phyloP scores from a whole-genome alignment of 1,139 yeast species.

The Candida glucosophila region DNA sequence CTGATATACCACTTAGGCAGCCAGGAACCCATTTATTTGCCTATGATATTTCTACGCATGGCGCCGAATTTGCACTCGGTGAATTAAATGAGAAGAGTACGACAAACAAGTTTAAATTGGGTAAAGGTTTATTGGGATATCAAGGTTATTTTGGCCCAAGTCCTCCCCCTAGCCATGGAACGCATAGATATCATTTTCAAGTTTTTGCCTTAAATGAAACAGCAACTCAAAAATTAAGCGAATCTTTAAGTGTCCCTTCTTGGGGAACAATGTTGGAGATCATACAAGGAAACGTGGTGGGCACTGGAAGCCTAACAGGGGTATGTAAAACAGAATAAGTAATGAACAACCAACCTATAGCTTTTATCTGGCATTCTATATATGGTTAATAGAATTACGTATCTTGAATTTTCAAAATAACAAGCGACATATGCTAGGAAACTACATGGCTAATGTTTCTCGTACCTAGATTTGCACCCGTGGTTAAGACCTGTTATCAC shows the following conservation, averaged over 20 bases:
- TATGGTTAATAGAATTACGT: not conserved
- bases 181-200: not conserved
- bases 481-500: too few relatives aligned
- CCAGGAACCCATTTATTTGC: not conserved
- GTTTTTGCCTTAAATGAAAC: conserved; percentile 1
- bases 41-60: not conserved
- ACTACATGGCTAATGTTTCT: too few relatives aligned
- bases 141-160: conserved; percentile 1
- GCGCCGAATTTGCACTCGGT: not conserved
- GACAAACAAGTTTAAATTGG: not conserved
- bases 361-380: not conserved
- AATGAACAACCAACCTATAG: too few relatives aligned
- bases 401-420: too few relatives aligned
- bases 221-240: not conserved
- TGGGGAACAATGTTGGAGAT: not conserved
- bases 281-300: not conserved
- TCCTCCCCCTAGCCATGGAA: conserved; percentile 1
- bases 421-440: too few relatives aligned
- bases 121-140: not conserved
- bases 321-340: not conserved
- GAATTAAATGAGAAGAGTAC: conserved; percentile 1
- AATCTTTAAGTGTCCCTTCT: not conserved
- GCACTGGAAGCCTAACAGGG: not conserved
- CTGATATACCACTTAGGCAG: not conserved
- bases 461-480: too few relatives aligned